phyloP scores from a whole-genome alignment of 1,139 yeast genomes.

The Debaryomycetaceae sp. region DNA sequence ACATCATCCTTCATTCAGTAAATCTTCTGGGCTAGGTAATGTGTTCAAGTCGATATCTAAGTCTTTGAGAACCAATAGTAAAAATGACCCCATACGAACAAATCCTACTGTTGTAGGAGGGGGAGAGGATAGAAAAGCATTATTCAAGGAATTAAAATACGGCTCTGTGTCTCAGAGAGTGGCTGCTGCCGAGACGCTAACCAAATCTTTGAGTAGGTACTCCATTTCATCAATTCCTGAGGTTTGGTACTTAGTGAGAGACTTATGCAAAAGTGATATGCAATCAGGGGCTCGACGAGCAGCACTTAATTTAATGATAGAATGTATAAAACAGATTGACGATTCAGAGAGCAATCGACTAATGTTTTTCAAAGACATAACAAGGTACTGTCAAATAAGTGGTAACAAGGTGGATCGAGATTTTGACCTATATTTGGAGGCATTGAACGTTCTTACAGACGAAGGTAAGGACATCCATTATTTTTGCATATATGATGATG shows the following conservation, averaged over 20 bases:
- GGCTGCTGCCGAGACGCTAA: constrained; percentile 45
- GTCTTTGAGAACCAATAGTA: constrained; percentile 20
- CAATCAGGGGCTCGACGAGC: constrained; percentile 48
- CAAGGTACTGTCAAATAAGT: constrained; percentile 36
- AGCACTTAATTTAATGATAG: constrained; percentile 50
- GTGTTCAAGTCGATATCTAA: constrained; percentile 56
- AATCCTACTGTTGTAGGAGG: constrained; percentile 67
- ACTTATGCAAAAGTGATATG: constrained; percentile 44
- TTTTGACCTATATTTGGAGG: constrained; percentile 51
- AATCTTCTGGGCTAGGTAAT: constrained; percentile 38
- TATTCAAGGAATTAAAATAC: constrained; percentile 35
- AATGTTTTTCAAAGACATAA: constrained; percentile 59
- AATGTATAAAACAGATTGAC: constrained; percentile 57
- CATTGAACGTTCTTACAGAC: constrained; percentile 52
- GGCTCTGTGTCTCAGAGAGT: constrained; percentile 43
- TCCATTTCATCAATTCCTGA: constrained; percentile 64
- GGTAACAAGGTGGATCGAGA: constrained; percentile 41
- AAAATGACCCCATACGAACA: constrained; percentile 39
- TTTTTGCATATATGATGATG: constrained; percentile 45
- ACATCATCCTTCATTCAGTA: constrained; percentile 34
- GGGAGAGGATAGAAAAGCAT: constrained; percentile 46
- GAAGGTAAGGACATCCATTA: constrained; percentile 63
- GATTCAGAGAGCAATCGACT: constrained; percentile 43
- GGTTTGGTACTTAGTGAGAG: constrained; percentile 70
- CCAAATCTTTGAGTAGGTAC: constrained; percentile 48